A percentile compares a stretch with the other conserved stretches of the same genome.
These are phyloP conservation scores for Dovyalis caffra DNA, from an alignment of 345 rosid species.

Conservation along the genomic window DNA sequence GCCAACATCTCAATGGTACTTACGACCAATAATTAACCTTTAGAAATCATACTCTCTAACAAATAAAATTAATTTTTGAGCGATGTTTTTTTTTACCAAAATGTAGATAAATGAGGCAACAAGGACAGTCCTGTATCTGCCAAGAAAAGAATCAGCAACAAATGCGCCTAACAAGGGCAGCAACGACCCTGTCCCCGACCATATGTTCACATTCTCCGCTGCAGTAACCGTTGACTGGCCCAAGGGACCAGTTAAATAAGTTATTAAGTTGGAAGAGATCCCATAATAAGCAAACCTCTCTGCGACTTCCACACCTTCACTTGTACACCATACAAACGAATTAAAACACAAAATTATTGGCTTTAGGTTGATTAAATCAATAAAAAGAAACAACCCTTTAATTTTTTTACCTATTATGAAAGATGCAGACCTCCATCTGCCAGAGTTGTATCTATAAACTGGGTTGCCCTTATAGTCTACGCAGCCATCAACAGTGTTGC, in stretches of 20 bases:
- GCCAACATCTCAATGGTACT: too few species aligned
- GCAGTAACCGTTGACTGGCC: not conserved
- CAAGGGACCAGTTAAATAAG: not conserved
- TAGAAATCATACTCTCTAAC: too few species aligned
- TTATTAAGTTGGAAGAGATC: not conserved
- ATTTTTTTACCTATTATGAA: slow-evolving; percentile 21
- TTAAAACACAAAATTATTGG: too few species aligned
- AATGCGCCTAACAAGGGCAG: not conserved
- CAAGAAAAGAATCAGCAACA: slow-evolving; percentile 4
- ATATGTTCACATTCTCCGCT: not conserved
- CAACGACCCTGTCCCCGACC: not conserved
- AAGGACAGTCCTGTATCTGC: not conserved
- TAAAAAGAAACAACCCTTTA: too few species aligned
- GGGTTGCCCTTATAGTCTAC: slow-evolving; percentile 19
- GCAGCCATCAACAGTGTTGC: slow-evolving; percentile 10
- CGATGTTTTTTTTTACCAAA: not conserved
- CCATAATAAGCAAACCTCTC: not conserved
- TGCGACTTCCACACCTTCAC: not conserved
- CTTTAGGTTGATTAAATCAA: too few species aligned
- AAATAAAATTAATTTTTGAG: too few species aligned
- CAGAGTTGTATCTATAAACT: slow-evolving; percentile 11
- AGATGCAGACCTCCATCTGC: slow-evolving; percentile 22
- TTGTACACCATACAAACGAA: not conserved
- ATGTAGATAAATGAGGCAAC: not conserved
- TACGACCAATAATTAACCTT: too few species aligned